Base-by-base conservation (phyloP, 345 rosid genomes). In the Salix viminalis region DNA sequence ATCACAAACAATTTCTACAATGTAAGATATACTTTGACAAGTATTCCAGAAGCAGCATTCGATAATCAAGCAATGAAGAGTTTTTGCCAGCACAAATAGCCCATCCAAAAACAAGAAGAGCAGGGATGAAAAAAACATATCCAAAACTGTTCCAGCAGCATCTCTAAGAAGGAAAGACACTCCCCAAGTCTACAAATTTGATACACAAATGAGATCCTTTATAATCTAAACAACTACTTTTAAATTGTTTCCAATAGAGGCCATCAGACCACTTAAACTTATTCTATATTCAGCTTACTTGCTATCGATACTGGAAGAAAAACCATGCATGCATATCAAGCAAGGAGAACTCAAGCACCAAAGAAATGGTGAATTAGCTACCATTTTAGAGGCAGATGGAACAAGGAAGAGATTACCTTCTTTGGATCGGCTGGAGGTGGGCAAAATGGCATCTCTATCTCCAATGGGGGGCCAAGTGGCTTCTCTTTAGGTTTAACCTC, bases 391-490 rank as follows among this genome's bases (percentile, higher is more conserved):
- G 73, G 46, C 69, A 60, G 6, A 61, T 71, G 67, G 13, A 74
- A 67, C 62, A 82, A 69, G 70, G 62, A 75, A 77, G 23, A 44
- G 69, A 66, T 56, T 67, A 93, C 98, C 96, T 90, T 96, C 67
- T 85, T 65, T 42, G 96, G 87, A 83, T 84, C 89, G 75, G 94
- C 98, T 23, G 99, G 99, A 70, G 97, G 92, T 75, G 82, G 83
- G 46, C 87, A 89, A 85, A 96, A 80, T 16, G 98, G 99, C 84
- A 92, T 85, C 83, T 92, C 98, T 74, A 96, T 80, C 82, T 90
- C 97, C 87, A 93, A 75, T 6, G 99, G 99, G 48, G 98, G 96
- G 0, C 98, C 98, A 76, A 90, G 85, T 73, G 98, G 99, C 83
- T 83, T 96, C 88, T 93, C 96, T 82, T 87, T 96, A 23, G 81